A percentile compares a stretch with the other conserved stretches of the same genome.
Evolutionary conservation across 2,329 filamentous ascomycete genomes (phyloP).

Genomic region (Verticillium zaregamsianum): DNA sequence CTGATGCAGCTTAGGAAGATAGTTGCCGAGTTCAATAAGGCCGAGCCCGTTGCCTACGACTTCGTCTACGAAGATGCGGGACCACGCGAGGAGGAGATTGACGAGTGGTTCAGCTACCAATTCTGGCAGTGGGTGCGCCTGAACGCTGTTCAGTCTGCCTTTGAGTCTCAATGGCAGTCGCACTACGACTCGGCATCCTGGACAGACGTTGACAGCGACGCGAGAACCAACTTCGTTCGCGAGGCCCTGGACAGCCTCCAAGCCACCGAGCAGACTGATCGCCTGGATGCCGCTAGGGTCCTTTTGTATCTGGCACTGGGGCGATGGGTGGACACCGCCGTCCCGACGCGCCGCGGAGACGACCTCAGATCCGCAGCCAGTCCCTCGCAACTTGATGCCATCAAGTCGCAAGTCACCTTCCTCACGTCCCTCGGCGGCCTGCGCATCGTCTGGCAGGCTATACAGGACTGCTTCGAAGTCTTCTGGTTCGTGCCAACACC

Average conservation of each 20-base stretch:
- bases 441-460: constrained; percentile 45
- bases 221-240: constrained; percentile 53
- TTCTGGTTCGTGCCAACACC: constrained; percentile 41
- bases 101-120: constrained; percentile 96
- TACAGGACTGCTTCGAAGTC: constrained; percentile 45
- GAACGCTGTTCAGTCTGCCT: constrained; percentile 69
- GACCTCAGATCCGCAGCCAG: constrained; percentile 46
- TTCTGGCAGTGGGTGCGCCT: constrained; percentile 80
- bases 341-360: constrained; percentile 34
- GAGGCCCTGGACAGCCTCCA: constrained; percentile 42
- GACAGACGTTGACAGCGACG: constrained; percentile 58
- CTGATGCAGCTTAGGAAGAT: constrained; percentile 69
- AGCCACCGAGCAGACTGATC: constrained; percentile 41
- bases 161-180: constrained; percentile 67
- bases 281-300: constrained; percentile 51
- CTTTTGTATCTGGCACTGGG: constrained; percentile 63
- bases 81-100: constrained; percentile 78
- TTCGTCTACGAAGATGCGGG: constrained; percentile 75
- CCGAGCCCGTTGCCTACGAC: constrained; percentile 73
- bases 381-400: constrained; percentile 52
- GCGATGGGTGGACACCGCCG: constrained; percentile 65
- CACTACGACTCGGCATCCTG: constrained; percentile 53
- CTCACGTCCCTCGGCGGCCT: constrained; percentile 48
- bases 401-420: constrained; percentile 49
- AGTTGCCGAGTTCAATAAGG: constrained; percentile 67